Conservation (phyloP, 352 stramenopile species). For the Phytophthora cryptogea region DNA sequence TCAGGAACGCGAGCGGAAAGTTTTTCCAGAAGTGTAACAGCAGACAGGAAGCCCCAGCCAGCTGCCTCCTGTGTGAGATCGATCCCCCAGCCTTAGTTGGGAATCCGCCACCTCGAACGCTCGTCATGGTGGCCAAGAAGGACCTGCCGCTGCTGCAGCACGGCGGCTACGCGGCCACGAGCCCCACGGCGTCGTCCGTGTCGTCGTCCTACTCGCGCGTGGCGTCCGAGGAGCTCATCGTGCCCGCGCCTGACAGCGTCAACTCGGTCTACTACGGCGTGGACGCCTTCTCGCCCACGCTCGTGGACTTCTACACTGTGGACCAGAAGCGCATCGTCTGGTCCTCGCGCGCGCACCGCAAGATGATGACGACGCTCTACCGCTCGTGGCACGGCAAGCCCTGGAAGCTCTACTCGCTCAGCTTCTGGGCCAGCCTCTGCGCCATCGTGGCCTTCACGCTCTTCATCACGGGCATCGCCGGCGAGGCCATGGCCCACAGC, state of each 20-base stretch:
- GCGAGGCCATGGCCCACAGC: slow-evolving; percentile 58
- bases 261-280: slow-evolving; percentile 89
- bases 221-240: slow-evolving; percentile 82
- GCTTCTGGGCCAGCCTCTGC: slow-evolving; percentile 68
- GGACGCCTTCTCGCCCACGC: slow-evolving; percentile 83
- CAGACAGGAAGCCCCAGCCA: slow-evolving; percentile 10
- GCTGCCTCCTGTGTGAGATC: background rate
- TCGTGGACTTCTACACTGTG: slow-evolving; percentile 86
- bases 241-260: slow-evolving; percentile 68
- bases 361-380: slow-evolving; percentile 90
- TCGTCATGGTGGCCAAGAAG: slow-evolving; percentile 47
- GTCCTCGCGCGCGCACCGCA: slow-evolving; percentile 85
- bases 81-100: slow-evolving; percentile 13
- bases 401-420: slow-evolving; percentile 79
- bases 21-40: slow-evolving; percentile 22
- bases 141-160: slow-evolving; percentile 66
- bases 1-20: slow-evolving; percentile 15
- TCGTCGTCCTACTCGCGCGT: slow-evolving; percentile 62
- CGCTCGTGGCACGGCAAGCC: slow-evolving; percentile 67
- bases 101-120: slow-evolving; percentile 21
- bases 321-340: slow-evolving; percentile 88
- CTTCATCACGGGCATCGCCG: slow-evolving; percentile 61
- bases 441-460: slow-evolving; percentile 62
- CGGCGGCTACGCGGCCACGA: slow-evolving; percentile 32
- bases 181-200: slow-evolving; percentile 50